Evolutionary conservation across 257 asterid species (phyloP).

Genomic region (Mitragyna speciosa): DNA sequence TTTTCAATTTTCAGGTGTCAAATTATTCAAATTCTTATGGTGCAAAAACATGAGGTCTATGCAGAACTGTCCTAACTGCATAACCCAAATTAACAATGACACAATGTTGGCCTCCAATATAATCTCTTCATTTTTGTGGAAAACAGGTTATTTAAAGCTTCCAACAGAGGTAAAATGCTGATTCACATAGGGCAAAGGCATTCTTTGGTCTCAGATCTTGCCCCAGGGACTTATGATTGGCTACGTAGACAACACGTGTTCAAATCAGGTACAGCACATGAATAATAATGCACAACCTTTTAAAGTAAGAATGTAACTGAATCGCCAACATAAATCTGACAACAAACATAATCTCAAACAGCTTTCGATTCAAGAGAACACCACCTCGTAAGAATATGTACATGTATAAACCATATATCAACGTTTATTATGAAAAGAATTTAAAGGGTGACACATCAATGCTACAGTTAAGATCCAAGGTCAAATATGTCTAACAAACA

Average conservation of each 20-base stretch:
- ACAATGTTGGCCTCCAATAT: background rate
- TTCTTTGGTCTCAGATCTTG: too few relatives aligned
- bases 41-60: too few relatives aligned
- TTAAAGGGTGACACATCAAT: background rate
- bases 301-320: background rate
- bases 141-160: background rate
- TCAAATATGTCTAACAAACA: constrained; percentile 2
- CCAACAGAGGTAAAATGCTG: background rate
- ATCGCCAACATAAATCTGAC: background rate
- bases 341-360: background rate
- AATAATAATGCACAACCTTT: background rate
- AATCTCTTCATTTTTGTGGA: background rate
- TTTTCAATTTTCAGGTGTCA: too few relatives aligned
- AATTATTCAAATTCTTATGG: too few relatives aligned
- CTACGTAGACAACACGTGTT: background rate
- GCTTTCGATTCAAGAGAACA: background rate
- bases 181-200: background rate
- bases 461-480: background rate
- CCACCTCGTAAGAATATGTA: constrained; percentile 6
- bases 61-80: too few relatives aligned
- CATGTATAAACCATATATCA: background rate
- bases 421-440: constrained; percentile 6
- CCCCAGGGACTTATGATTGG: background rate
- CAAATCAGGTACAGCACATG: background rate
- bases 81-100: background rate